Evolutionary conservation across 371 early-diverging fungal species (phyloP).

Genomic region (Mortierella sp.): DNA sequence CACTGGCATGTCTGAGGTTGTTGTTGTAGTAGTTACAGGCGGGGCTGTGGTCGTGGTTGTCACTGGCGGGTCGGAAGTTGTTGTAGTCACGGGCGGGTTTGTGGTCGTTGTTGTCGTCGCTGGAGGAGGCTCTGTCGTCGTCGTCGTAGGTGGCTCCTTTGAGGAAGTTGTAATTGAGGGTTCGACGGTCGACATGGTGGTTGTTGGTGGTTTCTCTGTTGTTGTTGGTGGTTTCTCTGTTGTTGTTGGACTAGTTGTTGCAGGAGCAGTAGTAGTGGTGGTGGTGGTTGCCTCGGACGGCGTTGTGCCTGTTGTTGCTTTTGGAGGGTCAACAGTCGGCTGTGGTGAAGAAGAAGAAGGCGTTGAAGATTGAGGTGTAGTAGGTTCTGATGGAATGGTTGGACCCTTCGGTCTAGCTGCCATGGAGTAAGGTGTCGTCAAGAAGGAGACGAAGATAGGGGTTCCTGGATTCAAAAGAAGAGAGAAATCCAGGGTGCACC

Average conservation of each 20-base stretch:
- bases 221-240: not conserved
- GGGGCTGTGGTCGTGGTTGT: not conserved
- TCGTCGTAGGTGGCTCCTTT: not conserved
- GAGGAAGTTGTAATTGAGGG: not conserved
- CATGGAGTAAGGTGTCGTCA: not conserved
- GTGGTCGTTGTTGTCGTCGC: not conserved
- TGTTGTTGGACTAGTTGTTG: not conserved
- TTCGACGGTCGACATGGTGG: not conserved
- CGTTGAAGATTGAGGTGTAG: not conserved
- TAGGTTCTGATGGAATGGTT: not conserved
- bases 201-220: not conserved
- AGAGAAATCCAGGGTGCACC: not conserved
- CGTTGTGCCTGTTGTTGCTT: not conserved
- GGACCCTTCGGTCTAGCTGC: not conserved
- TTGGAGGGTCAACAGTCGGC: not conserved
- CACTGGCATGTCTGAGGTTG: not conserved
- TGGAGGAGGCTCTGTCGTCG: not conserved
- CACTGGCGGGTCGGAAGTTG: slow-evolving; percentile 15
- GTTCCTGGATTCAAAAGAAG: not conserved
- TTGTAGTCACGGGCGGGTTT: slow-evolving; percentile 10
- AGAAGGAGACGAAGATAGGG: not conserved
- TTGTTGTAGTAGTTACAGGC: not conserved
- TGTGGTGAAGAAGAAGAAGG: not conserved
- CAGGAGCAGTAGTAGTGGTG: no score
- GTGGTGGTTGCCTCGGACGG: slow-evolving; percentile 10